phyloP scores from a whole-genome alignment of 2,329 filamentous ascomycete genomes.

The Paraconiothyrium sp. region DNA sequence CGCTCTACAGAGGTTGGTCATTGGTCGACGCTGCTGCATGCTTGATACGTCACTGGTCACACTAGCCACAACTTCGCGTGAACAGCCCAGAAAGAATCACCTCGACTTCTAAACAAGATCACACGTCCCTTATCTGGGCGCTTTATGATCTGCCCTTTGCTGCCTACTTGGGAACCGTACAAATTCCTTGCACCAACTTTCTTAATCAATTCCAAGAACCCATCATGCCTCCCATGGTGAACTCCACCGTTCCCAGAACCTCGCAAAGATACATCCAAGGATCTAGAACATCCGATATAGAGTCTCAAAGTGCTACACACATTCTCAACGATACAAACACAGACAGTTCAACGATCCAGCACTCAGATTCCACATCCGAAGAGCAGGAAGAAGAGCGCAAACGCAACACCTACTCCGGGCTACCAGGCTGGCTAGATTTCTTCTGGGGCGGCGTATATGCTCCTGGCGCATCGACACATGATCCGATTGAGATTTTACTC shows the following conservation, averaged over 20 bases:
- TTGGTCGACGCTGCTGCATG: constrained; percentile 9
- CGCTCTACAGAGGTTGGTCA: neutral
- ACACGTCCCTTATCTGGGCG: too few relatives aligned
- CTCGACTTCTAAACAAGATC: too few relatives aligned
- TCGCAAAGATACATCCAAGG: neutral
- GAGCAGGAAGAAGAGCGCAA: constrained; percentile 13
- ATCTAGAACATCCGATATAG: neutral
- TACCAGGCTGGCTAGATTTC: constrained; percentile 35
- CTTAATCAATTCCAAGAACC: too few relatives aligned
- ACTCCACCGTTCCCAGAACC: constrained; percentile 3
- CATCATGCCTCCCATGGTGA: constrained; percentile 1
- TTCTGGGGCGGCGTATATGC: constrained; percentile 47
- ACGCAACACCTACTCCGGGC: constrained; percentile 16
- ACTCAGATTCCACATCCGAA: constrained; percentile 15
- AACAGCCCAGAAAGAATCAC: neutral
- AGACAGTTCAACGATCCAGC: constrained; percentile 30
- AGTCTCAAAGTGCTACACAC: constrained; percentile 7
- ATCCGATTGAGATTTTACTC: constrained; percentile 50
- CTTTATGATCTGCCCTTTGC: too few relatives aligned
- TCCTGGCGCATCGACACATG: constrained; percentile 46
- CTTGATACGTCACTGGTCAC: constrained; percentile 22
- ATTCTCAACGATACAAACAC: neutral
- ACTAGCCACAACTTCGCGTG: neutral
- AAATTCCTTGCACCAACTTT: too few relatives aligned
- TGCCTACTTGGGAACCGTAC: too few relatives aligned